Base-by-base conservation (phyloP, 2,329 filamentous ascomycete genomes). In the Blastomyces parvus region DNA sequence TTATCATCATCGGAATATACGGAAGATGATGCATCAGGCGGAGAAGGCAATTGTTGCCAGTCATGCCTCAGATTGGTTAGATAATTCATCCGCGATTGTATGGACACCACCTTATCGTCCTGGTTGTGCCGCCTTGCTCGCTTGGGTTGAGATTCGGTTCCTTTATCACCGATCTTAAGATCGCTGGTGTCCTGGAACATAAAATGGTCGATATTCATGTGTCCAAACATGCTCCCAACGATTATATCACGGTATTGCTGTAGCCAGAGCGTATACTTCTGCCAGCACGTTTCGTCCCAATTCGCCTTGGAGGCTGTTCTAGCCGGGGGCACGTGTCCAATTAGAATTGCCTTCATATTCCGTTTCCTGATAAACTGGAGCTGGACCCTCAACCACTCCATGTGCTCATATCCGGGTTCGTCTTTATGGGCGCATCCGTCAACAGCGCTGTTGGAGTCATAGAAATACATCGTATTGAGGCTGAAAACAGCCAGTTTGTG, bases 121-220 rank as follows among this genome's bases (percentile, higher is more conserved):
- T 57, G 58, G 36, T 25, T 22, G 30, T 52, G 53, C 60, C 50
- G 30, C 46, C n/a, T 59, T 59, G 13, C 56, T 53, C 19, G 55
- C 59, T 27, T 63, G 63, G 6, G 42, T 73, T 61, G 42, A 69
- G 44, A 27, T 46, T 60, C 58, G 13, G 53, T 9, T 9, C 74
- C 69, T 1, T 74, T 69, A 53, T 76, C 76, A 33, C 79, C 77
- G 58, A 91, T 81, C 65, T 89, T 82, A 62, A 97, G 82, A 0
- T 96, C 84, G 50, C 88, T 82, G 63, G 86, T 90, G 73, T 97
- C 93, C 70, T 96, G 90, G 19, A 99, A 79, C 71, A 97, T 84
- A 76, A 99, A 99, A 74, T 99, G 94, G 70, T 99, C 94, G 67
- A 97, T 89, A 72, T 99, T 99, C 94, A 99, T 97, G 74, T 99